Evolutionary conservation across 352 stramenopile species (phyloP).

Genomic region (Phytophthora constricta): DNA sequence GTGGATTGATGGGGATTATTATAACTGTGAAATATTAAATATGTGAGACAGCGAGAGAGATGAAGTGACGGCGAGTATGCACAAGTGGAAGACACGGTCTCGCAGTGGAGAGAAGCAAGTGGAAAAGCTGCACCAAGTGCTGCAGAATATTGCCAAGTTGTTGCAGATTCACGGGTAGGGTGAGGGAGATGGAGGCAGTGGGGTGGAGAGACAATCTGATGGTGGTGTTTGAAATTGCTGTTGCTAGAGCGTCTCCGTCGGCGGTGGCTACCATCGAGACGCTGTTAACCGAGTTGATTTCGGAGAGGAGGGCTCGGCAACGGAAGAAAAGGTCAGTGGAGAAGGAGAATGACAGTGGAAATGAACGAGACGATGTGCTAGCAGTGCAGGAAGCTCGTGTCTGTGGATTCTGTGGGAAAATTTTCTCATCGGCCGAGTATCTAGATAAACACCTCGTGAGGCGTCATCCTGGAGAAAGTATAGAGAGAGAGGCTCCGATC

Average conservation of each 20-base stretch:
- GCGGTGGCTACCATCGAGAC: slow-evolving; percentile 66
- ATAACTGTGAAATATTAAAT: too few species aligned
- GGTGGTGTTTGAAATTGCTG: too few species aligned
- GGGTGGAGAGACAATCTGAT: too few species aligned
- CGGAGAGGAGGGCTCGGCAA: slow-evolving; percentile 32
- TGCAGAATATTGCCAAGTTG: slow-evolving; percentile 78
- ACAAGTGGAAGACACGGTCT: slow-evolving; percentile 65
- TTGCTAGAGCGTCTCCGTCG: slow-evolving; percentile 55
- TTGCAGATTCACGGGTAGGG: slow-evolving; percentile 71
- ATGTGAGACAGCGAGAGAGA: slow-evolving; percentile 64
- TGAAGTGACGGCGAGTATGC: slow-evolving; percentile 35
- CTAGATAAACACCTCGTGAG: slow-evolving; percentile 69
- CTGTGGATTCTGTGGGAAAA: slow-evolving; percentile 69
- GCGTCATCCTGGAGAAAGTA: slow-evolving; percentile 46
- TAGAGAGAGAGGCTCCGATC: slow-evolving; percentile 17
- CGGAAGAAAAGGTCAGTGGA: slow-evolving; percentile 10
- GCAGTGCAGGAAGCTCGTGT: slow-evolving; percentile 53
- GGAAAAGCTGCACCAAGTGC: slow-evolving; percentile 79
- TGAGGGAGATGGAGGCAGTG: too few species aligned
- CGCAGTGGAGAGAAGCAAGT: slow-evolving; percentile 61
- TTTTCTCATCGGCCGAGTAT: slow-evolving; percentile 70
- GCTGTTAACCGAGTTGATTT: slow-evolving; percentile 55
- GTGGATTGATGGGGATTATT: not conserved
- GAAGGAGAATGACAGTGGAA: slow-evolving; percentile 7
- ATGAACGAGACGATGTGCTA: slow-evolving; percentile 2